Evolutionary conservation across 495 filamentous ascomycete genomes (phyloP).

Genomic region (Penicillium ucsense): DNA sequence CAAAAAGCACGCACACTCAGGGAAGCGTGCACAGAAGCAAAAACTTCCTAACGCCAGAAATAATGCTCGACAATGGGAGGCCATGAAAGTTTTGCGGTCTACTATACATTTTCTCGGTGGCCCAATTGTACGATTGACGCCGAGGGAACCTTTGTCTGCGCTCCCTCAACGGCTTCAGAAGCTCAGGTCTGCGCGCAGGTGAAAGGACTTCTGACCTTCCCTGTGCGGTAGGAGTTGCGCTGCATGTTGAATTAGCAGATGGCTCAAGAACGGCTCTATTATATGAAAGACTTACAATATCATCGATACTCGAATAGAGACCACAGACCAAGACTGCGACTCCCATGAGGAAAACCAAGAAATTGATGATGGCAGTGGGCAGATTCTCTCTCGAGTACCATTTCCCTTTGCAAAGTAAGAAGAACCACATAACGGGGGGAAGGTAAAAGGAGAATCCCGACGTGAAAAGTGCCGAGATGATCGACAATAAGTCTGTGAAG

Average conservation of each 20-base stretch:
- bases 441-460: constrained; percentile 58
- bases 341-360: constrained; percentile 5
- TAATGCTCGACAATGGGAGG: too few species aligned
- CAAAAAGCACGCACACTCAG: too few species aligned
- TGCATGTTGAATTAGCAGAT: neutral
- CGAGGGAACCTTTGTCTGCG: neutral
- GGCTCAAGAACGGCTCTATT: too few species aligned
- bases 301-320: constrained; percentile 5
- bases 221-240: neutral
- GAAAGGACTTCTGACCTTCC: neutral
- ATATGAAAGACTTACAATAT: constrained; percentile 1
- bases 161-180: neutral
- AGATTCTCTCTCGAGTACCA: constrained; percentile 5
- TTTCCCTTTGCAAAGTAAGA: constrained; percentile 29
- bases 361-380: constrained; percentile 1
- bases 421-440: constrained; percentile 54
- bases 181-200: neutral
- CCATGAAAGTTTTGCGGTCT: too few species aligned
- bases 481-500: constrained; percentile 50
- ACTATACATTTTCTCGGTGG: neutral
- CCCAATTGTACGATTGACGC: too few species aligned
- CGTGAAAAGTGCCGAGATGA: constrained; percentile 49
- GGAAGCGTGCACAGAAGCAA: too few species aligned
- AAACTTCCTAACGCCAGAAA: too few species aligned
- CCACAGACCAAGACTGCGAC: constrained; percentile 4